Conservation (phyloP, 371 early-diverging fungal genomes). For the Rhizopus sp. region DNA sequence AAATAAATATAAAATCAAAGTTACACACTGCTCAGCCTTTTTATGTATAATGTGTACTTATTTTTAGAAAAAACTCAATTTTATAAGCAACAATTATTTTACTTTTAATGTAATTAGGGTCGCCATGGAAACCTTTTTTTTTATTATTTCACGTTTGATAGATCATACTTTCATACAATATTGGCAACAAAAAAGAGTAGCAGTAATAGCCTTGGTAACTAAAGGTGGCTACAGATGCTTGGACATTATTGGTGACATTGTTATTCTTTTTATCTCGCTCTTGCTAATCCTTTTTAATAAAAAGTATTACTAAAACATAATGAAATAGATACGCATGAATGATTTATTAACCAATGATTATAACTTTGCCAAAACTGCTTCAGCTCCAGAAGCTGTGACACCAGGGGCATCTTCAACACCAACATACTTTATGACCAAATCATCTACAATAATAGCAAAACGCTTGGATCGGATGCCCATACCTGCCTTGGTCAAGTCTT, state of each 20-base stretch:
- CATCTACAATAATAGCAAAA: constrained; percentile 69
- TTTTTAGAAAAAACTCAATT: too few species aligned
- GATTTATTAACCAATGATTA: constrained; percentile 5
- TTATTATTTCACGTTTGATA: too few species aligned
- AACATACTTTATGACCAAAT: constrained; percentile 67
- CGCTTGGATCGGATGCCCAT: constrained; percentile 52
- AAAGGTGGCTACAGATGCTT: not conserved
- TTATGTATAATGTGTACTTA: too few species aligned
- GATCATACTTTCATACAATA: too few species aligned
- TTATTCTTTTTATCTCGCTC: not conserved
- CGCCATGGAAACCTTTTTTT: too few species aligned
- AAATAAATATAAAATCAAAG: too few species aligned
- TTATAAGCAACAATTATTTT: too few species aligned
- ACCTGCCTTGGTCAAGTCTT: constrained; percentile 46
- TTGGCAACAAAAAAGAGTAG: too few species aligned
- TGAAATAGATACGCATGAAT: not conserved
- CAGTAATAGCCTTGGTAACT: not conserved
- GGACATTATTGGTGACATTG: not conserved
- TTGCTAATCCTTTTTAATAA: not conserved
- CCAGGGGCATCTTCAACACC: constrained; percentile 61
- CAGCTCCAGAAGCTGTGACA: constrained; percentile 31
- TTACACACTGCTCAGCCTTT: too few species aligned
- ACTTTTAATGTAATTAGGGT: too few species aligned
- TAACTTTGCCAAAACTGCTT: constrained; percentile 32
- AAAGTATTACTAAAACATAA: not conserved